Conservation (phyloP, 164 flowering plant genomes). For the Berberis vulgaris region DNA sequence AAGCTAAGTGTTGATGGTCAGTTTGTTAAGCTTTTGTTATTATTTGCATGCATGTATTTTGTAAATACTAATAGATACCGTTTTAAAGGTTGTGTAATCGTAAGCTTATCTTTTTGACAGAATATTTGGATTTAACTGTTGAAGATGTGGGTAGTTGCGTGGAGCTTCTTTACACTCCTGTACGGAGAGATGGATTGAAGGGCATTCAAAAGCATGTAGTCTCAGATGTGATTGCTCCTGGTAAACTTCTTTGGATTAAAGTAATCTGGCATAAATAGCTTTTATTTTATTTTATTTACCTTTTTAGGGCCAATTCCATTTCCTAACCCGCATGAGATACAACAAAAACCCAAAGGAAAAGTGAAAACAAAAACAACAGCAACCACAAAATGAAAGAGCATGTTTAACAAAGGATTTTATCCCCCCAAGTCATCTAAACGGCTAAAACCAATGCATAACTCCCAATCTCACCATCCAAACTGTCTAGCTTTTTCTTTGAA, state of each 20-base stretch:
- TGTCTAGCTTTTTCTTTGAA: too few relatives aligned
- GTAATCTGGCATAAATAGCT: background rate
- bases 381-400: too few relatives aligned
- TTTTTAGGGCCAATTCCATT: too few relatives aligned
- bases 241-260: conserved; percentile 24
- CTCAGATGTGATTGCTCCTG: conserved; percentile 72
- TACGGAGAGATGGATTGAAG: conserved; percentile 64
- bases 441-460: too few relatives aligned
- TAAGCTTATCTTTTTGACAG: conserved; percentile 30
- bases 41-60: background rate
- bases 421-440: too few relatives aligned
- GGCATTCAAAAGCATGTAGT: conserved; percentile 50
- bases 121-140: conserved; percentile 52
- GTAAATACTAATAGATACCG: background rate
- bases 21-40: conserved; percentile 10
- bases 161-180: conserved; percentile 78
- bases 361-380: too few relatives aligned
- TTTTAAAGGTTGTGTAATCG: background rate
- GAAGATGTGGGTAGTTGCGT: conserved; percentile 71
- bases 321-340: too few relatives aligned
- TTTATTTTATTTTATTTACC: background rate
- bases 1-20: conserved; percentile 54
- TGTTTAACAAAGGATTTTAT: too few relatives aligned
- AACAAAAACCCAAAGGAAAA: too few relatives aligned
- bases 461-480: too few relatives aligned